phyloP scores from a whole-genome alignment of 441 rosid genomes.

The Monsonia emarginata region DNA sequence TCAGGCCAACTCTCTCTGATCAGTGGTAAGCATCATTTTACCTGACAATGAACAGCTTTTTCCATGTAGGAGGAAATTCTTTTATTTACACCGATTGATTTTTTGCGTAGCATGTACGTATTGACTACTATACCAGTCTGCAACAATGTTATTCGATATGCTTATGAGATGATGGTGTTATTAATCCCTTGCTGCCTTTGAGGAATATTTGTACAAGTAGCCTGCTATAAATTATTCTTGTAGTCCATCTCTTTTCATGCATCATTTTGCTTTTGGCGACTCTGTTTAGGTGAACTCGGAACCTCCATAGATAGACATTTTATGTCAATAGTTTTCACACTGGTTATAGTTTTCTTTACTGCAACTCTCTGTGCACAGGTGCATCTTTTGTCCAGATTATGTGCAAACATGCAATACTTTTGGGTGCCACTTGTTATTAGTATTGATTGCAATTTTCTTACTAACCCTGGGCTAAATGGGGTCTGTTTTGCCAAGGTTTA shows the following conservation, averaged over 20 bases:
- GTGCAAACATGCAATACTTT: not conserved
- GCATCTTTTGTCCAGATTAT: not conserved
- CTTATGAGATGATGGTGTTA: not conserved
- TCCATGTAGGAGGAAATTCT: not conserved
- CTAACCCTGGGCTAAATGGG: not conserved
- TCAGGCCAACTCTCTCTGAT: slow-evolving; percentile 78
- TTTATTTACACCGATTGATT: not conserved
- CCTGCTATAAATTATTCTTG: not conserved
- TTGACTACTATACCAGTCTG: not conserved
- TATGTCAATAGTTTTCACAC: not conserved
- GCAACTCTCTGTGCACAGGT: not conserved
- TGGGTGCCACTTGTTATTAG: not conserved
- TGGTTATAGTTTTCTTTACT: not conserved
- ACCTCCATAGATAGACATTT: not conserved
- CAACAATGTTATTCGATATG: not conserved
- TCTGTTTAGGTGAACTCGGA: not conserved
- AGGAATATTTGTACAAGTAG: not conserved
- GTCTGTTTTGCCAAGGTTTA: slow-evolving; percentile 44
- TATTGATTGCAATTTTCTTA: not conserved
- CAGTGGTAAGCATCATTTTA: slow-evolving; percentile 44
- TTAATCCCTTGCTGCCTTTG: not conserved
- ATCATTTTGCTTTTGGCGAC: not conserved
- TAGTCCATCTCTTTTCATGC: not conserved
- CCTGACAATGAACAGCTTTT: not conserved
- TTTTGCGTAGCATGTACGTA: not conserved